These are phyloP conservation scores for Lophium mytilinum DNA, from an alignment of 495 filamentous ascomycete species.

Conservation along the genomic window DNA sequence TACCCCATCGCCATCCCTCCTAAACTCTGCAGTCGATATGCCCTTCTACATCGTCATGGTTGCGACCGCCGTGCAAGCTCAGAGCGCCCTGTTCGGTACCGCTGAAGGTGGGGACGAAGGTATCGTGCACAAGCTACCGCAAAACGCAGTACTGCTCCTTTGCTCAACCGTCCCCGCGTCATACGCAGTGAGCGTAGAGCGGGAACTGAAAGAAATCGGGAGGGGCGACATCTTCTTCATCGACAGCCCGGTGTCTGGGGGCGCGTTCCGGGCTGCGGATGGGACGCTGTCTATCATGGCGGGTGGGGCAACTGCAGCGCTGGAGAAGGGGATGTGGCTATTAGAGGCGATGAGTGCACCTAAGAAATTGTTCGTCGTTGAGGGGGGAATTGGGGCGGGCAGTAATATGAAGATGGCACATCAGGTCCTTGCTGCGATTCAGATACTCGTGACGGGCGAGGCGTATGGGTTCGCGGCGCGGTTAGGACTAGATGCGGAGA, in stretches of 20 bases:
- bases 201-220: constrained; percentile 44
- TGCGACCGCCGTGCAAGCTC: constrained; percentile 62
- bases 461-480: constrained; percentile 63
- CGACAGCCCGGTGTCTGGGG: constrained; percentile 71
- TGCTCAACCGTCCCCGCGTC: constrained; percentile 68
- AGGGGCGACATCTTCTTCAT: constrained; percentile 60
- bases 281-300: constrained; percentile 79
- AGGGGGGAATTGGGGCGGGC: constrained; percentile 66
- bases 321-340: constrained; percentile 51
- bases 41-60: constrained; percentile 70
- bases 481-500: constrained; percentile 54
- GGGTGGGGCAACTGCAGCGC: constrained; percentile 49
- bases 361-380: constrained; percentile 63
- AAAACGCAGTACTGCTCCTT: constrained; percentile 56
- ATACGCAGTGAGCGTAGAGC: constrained; percentile 53
- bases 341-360: constrained; percentile 53
- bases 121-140: constrained; percentile 43
- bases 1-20: constrained; percentile 50
- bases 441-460: constrained; percentile 66
- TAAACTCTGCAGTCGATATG: constrained; percentile 54
- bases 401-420: constrained; percentile 86
- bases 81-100: constrained; percentile 55
- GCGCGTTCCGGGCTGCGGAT: constrained; percentile 61
- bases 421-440: constrained; percentile 69
- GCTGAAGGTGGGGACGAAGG: constrained; percentile 40